Evolutionary conservation across 768 basidiomycete species (phyloP).

Genomic region (Tylopilus plumbeoviolaceoides): DNA sequence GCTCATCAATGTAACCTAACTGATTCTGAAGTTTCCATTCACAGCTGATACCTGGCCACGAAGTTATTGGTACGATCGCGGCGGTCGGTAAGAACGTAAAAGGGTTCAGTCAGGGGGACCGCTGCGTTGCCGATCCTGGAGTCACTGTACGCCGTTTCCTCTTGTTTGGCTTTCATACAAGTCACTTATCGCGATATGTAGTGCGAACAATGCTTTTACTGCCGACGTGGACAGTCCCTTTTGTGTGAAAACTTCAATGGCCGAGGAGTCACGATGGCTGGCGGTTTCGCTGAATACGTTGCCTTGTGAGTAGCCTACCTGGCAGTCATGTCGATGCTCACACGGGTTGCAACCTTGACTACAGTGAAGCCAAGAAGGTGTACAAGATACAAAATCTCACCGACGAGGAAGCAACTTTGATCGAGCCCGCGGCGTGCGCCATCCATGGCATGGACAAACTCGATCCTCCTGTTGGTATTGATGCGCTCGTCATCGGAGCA

Average conservation of each 20-base stretch:
- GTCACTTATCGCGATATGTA: slow-evolving; percentile 20
- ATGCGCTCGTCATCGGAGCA: slow-evolving; percentile 77
- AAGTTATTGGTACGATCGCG: slow-evolving; percentile 64
- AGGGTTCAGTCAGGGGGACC: slow-evolving; percentile 69
- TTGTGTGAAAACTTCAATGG: slow-evolving; percentile 81
- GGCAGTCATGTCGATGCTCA: neutral
- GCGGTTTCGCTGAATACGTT: slow-evolving; percentile 86
- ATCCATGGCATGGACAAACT: slow-evolving; percentile 87
- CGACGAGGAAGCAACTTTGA: slow-evolving; percentile 78
- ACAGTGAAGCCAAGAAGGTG: slow-evolving; percentile 62
- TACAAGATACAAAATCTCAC: slow-evolving; percentile 82
- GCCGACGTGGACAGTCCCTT: slow-evolving; percentile 70
- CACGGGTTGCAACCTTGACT: neutral
- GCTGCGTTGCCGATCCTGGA: slow-evolving; percentile 76
- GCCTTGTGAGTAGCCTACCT: slow-evolving; percentile 52
- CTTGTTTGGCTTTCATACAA: neutral
- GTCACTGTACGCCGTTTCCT: slow-evolving; percentile 46
- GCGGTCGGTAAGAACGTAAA: slow-evolving; percentile 74
- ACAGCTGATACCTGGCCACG: slow-evolving; percentile 66
- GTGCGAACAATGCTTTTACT: slow-evolving; percentile 84
- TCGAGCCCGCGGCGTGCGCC: slow-evolving; percentile 85
- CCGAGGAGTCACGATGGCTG: slow-evolving; percentile 70
- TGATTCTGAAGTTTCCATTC: neutral
- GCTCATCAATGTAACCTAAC: neutral
- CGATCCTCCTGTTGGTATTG: slow-evolving; percentile 69